Percentiles rank a stretch among this genome's conserved stretches.
Conservation (phyloP, 202 grass and related monocot species). For the Musa balbisiana region DNA sequence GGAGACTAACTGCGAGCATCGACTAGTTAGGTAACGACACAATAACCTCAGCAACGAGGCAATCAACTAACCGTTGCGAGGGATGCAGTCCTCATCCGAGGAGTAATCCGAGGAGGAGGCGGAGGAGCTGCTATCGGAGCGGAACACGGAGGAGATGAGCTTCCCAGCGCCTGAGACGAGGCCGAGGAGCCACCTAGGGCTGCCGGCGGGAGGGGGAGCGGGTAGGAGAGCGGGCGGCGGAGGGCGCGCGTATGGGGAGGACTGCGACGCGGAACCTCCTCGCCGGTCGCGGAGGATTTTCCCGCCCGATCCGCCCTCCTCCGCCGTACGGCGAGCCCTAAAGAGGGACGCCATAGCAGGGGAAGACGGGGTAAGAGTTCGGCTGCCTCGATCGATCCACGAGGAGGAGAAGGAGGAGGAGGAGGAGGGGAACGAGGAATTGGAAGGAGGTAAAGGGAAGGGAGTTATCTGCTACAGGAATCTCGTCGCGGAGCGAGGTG, state of each 20-base stretch:
- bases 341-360: conserved; percentile 72
- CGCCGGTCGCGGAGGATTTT: conserved; percentile 17
- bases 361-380: neutral
- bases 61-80: conserved; percentile 31
- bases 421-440: no score
- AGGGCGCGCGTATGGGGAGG: conserved; percentile 36
- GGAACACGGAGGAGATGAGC: conserved; percentile 58
- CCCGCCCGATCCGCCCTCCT: conserved; percentile 26
- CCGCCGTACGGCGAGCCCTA: conserved; percentile 40
- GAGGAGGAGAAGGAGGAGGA: neutral
- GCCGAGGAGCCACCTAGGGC: conserved; percentile 61
- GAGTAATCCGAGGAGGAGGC: conserved; percentile 5
- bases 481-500: no score
- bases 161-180: conserved; percentile 65
- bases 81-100: conserved; percentile 32
- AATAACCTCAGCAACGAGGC: neutral
- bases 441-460: no score
- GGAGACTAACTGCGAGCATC: no score
- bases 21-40: no score
- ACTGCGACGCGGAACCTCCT: conserved; percentile 6
- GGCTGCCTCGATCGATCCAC: neutral
- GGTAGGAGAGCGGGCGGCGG: conserved; percentile 9
- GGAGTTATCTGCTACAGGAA: no score
- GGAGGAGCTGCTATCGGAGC: conserved; percentile 27
- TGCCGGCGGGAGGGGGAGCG: conserved; percentile 20